These are phyloP conservation scores for Alternaria brassicae DNA, from an alignment of 2,329 filamentous ascomycete species.

Conservation along the genomic window DNA sequence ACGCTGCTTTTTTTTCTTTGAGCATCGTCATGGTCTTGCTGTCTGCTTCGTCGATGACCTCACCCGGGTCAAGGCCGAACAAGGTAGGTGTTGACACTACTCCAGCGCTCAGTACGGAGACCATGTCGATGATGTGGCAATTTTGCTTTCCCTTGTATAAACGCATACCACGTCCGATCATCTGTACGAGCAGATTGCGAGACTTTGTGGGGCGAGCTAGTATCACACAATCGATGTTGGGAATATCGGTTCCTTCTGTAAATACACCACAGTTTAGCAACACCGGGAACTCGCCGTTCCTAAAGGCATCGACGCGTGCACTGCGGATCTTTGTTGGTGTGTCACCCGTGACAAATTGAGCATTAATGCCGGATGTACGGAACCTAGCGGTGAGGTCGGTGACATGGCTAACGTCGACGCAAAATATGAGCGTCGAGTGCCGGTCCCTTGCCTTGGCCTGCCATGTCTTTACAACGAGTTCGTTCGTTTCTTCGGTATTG, in stretches of 20 bases:
- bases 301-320: slow-evolving; percentile 77
- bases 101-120: slow-evolving; percentile 81
- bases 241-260: slow-evolving; percentile 96
- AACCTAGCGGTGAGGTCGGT: slow-evolving; percentile 76
- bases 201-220: slow-evolving; percentile 89
- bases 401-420: slow-evolving; percentile 88
- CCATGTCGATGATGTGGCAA: slow-evolving; percentile 97
- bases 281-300: slow-evolving; percentile 77
- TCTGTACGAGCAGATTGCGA: slow-evolving; percentile 91
- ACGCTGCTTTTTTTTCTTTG: slow-evolving; percentile 56
- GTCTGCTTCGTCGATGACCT: slow-evolving; percentile 73
- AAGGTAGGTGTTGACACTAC: slow-evolving; percentile 90
- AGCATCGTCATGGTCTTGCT: slow-evolving; percentile 67
- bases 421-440: slow-evolving; percentile 91
- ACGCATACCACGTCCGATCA: slow-evolving; percentile 95
- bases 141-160: slow-evolving; percentile 80
- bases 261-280: slow-evolving; percentile 95
- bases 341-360: slow-evolving; percentile 83
- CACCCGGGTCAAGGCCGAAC: slow-evolving; percentile 86
- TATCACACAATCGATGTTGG: slow-evolving; percentile 93
- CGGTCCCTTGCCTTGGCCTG: slow-evolving; percentile 74
- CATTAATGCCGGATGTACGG: slow-evolving; percentile 78
- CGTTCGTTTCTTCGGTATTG: slow-evolving; percentile 82
- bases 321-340: slow-evolving; percentile 74
- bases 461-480: slow-evolving; percentile 87